Percentiles rank a stretch among this genome's conserved stretches.
These are phyloP conservation scores for Piromyces sp. DNA, from an alignment of 192 early-diverging fungal genomes.

Conservation along the genomic window DNA sequence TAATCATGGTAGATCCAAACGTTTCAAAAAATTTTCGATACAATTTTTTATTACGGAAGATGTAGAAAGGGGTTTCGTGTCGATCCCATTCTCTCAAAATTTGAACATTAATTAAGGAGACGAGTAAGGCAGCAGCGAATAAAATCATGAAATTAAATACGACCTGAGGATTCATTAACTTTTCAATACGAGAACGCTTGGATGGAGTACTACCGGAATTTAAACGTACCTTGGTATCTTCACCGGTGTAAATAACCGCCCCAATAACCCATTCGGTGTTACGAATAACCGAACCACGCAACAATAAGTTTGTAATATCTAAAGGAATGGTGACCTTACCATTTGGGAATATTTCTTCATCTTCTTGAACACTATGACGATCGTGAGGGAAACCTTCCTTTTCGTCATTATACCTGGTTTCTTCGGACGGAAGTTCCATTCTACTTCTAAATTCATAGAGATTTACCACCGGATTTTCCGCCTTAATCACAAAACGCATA, in stretches of 20 bases:
- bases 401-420: background rate
- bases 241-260: conserved; percentile 75
- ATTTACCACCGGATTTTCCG: conserved; percentile 73
- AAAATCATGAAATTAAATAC: conserved; percentile 64
- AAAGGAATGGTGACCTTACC: background rate
- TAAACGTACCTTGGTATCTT: conserved; percentile 92
- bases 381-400: background rate
- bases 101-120: background rate
- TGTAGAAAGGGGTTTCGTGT: conserved; percentile 1
- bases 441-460: conserved; percentile 78
- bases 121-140: conserved; percentile 38
- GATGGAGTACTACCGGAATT: conserved; percentile 83
- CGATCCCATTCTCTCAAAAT: conserved; percentile 13
- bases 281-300: conserved; percentile 79
- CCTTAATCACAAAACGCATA: conserved; percentile 52
- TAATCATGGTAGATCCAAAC: conserved; percentile 54
- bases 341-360: background rate
- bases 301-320: conserved; percentile 23
- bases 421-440: conserved; percentile 1
- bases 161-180: conserved; percentile 77
- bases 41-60: background rate
- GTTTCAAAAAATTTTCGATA: background rate
- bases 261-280: conserved; percentile 84
- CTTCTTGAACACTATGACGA: background rate
- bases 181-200: conserved; percentile 79